Conservation (phyloP, 805 yeast genomes). For the Candida anglica region DNA sequence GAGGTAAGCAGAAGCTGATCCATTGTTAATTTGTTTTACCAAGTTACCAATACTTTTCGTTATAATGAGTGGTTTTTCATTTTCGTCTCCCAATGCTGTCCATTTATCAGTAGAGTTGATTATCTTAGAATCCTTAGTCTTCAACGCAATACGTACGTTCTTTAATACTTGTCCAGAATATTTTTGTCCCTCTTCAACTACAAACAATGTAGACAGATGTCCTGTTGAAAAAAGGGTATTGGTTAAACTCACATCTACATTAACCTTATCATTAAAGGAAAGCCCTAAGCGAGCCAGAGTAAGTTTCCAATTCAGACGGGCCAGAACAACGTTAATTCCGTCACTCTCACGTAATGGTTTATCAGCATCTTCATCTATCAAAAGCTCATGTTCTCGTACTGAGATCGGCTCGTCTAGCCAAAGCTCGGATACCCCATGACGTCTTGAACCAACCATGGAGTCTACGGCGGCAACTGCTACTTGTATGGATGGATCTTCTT, state of each 20-base stretch:
- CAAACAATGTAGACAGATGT: conserved; percentile 31
- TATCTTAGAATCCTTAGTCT: not conserved
- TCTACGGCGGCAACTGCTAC: conserved; percentile 40
- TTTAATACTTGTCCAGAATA: conserved; percentile 27
- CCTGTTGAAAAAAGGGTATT: conserved; percentile 37
- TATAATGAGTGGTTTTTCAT: conserved; percentile 30
- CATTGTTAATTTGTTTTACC: conserved; percentile 49
- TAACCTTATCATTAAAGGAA: conserved; percentile 8
- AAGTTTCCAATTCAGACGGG: conserved; percentile 35
- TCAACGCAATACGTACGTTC: conserved; percentile 15
- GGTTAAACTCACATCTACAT: conserved; percentile 26
- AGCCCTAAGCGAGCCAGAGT: conserved; percentile 22
- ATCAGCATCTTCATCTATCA: conserved; percentile 23
- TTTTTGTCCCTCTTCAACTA: conserved; percentile 13
- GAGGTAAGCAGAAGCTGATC: conserved; percentile 55
- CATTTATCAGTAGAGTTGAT: conserved; percentile 22
- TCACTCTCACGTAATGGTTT: conserved; percentile 26
- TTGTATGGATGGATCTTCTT: conserved; percentile 21
- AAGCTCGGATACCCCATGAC: conserved; percentile 35
- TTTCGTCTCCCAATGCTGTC: conserved; percentile 24
- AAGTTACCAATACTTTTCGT: conserved; percentile 55
- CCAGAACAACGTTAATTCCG: conserved; percentile 30
- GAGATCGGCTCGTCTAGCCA: conserved; percentile 29
- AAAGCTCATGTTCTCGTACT: conserved; percentile 13
- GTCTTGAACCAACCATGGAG: conserved; percentile 23